Evolutionary conservation across 129 eudicot species (phyloP), one percentile per base, ranked within the genome.

Genomic region (Pseudognaphalium luteoalbum): DNA sequence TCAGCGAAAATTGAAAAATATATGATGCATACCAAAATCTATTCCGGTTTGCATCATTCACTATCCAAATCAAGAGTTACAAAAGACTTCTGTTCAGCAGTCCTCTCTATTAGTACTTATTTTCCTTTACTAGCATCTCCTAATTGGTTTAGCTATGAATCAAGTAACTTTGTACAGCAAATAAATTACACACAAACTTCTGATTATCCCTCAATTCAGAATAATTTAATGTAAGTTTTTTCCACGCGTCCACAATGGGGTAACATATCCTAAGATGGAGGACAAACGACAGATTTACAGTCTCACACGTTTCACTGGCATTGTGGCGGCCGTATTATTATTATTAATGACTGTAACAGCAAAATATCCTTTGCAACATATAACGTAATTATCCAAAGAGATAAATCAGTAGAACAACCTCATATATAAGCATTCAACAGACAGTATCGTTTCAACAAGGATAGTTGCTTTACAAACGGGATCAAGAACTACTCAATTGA

Each of bases 51-150:
- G 50, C 5, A 42, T 1, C 50, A 9, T 42, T 42, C 50, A 42
- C 15, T 1, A 2, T 42, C 50, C 50, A 42, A 42, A 42, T 42
- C 50, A 42, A 42, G 50, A 42, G 50, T 9, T 42, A 10, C 10
- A 8, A 16, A 9, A 44, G 10, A 58, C 28, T 17, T 25, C 30
- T 34, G 15, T 42, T 39, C 41, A 28, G 39, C 16, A 17, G 77
- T 22, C 78, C 78, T 73, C 25, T 59, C 69, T 73, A 21, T 28
- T 28, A 25, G 28, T 25, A 60, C 28, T 57, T 34, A 9, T 3
- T 32, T 57, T 0, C 17, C 29, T 71, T 72, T 17, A 57, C 52
- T 72, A 56, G 67, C 66, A 72, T 72, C 32, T 33, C 33, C 8
- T 54, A 41, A 5, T 9, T 32, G 47, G 39, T 52, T 29, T 71